Base-by-base conservation (phyloP, 768 basidiomycete species). In the Mycena capillaripes region DNA sequence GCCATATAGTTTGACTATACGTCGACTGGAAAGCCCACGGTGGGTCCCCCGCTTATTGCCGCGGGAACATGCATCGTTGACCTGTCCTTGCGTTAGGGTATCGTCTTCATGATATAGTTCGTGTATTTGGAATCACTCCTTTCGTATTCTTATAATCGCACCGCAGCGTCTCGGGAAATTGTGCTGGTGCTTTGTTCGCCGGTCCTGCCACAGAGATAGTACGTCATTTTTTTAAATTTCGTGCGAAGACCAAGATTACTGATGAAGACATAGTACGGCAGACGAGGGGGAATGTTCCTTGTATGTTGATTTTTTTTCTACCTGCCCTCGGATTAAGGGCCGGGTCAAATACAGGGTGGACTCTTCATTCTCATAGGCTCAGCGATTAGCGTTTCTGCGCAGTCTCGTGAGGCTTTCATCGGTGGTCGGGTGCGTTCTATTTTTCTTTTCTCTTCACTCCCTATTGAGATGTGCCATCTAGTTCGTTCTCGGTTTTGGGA, bases 401-500 rank as follows among this genome's bases (percentile, higher is more conserved):
- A 79, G 27, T 76, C 81, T 44, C 78, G 81, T 73, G 67, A 48
- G 32, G 70, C 70, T 52, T 77, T 76, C 57, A 52, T 79, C 32
- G 79, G 73, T 34, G 77, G 77, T 56, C 75, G 78, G 5, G 79
- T 77, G 32, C 52, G 76, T 53, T 56, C n/a, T n/a, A n/a, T 19
- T 44, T 30, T 60, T 50, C 30, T 60, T 50, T 27, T 40, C 0
- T 30, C 7, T 7, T 59, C 77, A 75, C 82, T 79, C 78, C 12
- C 78, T 79, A 77, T 82, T 83, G 69, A 81, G 78, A 21, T 4
- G 38, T 29, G 77, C 77, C 16, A 78, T 79, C 17, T 81, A 86
- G 71, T 84, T 84, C 72, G 69, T 84, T 23, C 78, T 87, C 42
- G 87, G 87, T 21, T 84, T 88, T 73, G 87, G 87, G 30, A 83